Percentiles rank a stretch among this genome's conserved stretches.
phyloP scores from a whole-genome alignment of 257 asterid genomes.

The Solanum virginianum region DNA sequence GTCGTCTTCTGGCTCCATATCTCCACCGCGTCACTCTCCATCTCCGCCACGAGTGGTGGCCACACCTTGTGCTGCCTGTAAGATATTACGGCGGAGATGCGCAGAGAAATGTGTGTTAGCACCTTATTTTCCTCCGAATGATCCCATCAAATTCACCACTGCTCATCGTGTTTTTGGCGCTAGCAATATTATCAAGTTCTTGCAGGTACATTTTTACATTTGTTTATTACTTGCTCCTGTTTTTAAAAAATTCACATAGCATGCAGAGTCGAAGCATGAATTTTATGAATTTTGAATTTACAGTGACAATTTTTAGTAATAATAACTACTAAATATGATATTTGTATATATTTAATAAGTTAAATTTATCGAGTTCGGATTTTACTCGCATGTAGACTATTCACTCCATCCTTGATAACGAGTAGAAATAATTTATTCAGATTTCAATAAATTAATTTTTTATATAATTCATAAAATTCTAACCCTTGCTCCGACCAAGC shows the following conservation, averaged over 20 bases:
- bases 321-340: no score
- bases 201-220: conserved; percentile 39
- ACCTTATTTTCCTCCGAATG: conserved; percentile 72
- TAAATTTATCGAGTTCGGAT: no score
- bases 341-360: no score
- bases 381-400: no score
- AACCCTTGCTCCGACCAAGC: fast-evolving
- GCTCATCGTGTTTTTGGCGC: conserved; percentile 96
- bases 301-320: no score
- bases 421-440: not conserved
- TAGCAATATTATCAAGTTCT: conserved; percentile 70
- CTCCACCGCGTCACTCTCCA: conserved; percentile 13
- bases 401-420: no score
- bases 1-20: conserved; percentile 9
- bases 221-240: not conserved
- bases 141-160: conserved; percentile 63
- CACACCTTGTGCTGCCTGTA: conserved; percentile 83
- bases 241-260: not conserved
- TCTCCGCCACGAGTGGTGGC: conserved; percentile 20
- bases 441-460: not conserved
- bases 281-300: no score
- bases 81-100: conserved; percentile 55
- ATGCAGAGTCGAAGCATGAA: no score
- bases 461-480: not conserved
- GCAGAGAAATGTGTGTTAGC: conserved; percentile 68